Evolutionary conservation across 73 alveolate genomes (phyloP), one percentile per base, ranked within the genome.

Genomic region (Paramecium octaurelia): DNA sequence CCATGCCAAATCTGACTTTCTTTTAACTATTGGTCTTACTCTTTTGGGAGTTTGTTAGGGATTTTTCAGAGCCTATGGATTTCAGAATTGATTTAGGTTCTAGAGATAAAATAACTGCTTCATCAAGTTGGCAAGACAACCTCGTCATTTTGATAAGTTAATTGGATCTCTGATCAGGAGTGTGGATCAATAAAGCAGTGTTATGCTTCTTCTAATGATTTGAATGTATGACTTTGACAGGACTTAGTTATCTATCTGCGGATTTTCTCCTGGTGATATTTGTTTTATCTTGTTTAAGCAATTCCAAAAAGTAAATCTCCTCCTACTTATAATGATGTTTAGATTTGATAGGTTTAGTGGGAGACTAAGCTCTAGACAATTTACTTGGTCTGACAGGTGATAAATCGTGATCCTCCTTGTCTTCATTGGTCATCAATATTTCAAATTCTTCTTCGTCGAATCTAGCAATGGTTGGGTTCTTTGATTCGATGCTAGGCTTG

Each of bases 361-460:
- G 84, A 64, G 84, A 64, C 84, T 64, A 64, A 1, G 84, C 84
- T 64, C 46, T 64, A 31, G 84, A 64, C 21, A 64, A 64, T 64
- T 34, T 27, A 64, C 48, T 64, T 11, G 27, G 3, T 64, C 84
- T 64, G 46, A 64, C 27, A 64, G 84, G 84, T 2, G 84, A 64
- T 64, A 64, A 64, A 27, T 64, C 84, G 27, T 64, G 29, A 20
- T 64, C 84, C 1, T n/a, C 3, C 29, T 64, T 31, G 21, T 64
- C 84, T 34, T 64, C 84, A 64, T 64, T 64, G 4, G 84, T 64
- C 24, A 64, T 31, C 20, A 12, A 34, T 11, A 64, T 64, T 34
- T 64, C 84, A 64, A 64, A 64, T 34, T 64, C 84, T 8, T 64
- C 84, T 24, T 64, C 84, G 7, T 64, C 84, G 2, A 64, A 64